phyloP scores from a whole-genome alignment of 306 rosid species.

The Dalbergia cochinchinensis region DNA sequence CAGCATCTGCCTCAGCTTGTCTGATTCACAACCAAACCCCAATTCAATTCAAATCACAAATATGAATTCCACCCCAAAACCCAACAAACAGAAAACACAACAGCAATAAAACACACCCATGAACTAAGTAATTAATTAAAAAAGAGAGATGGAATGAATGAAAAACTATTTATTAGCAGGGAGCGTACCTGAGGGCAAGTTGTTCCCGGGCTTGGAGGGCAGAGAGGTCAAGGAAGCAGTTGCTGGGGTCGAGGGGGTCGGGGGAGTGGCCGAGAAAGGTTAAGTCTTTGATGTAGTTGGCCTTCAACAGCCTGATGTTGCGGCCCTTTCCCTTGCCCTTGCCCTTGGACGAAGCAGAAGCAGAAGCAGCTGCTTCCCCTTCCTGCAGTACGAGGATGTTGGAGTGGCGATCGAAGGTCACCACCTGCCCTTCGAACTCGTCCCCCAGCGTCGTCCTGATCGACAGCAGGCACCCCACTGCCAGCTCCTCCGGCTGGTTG shows the following conservation, averaged over 20 bases:
- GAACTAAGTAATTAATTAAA: background rate
- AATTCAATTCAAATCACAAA: background rate
- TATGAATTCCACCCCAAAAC: background rate
- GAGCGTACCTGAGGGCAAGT: constrained; percentile 69
- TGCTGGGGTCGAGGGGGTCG: constrained; percentile 78
- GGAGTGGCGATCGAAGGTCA: constrained; percentile 84
- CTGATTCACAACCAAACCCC: constrained; percentile 45
- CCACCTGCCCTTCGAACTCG: constrained; percentile 84
- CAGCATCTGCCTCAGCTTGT: constrained; percentile 88
- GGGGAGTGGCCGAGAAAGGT: constrained; percentile 68
- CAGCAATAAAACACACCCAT: background rate
- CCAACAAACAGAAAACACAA: background rate
- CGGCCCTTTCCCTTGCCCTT: constrained; percentile 43
- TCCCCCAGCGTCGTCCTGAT: constrained; percentile 89
- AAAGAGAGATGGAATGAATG: background rate
- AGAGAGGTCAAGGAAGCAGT: constrained; percentile 70
- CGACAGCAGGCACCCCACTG: constrained; percentile 78
- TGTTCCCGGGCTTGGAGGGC: constrained; percentile 81
- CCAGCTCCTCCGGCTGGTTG: constrained; percentile 62
- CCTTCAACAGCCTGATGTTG: constrained; percentile 76
- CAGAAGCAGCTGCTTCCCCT: background rate
- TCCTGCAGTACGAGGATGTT: constrained; percentile 92
- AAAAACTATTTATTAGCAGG: background rate
- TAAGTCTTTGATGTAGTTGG: constrained; percentile 80
- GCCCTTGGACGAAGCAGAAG: constrained; percentile 37